Percentiles rank a stretch among this genome's conserved stretches.
Conservation (phyloP, 495 filamentous ascomycete genomes). For the Annulohypoxylon bovei region DNA sequence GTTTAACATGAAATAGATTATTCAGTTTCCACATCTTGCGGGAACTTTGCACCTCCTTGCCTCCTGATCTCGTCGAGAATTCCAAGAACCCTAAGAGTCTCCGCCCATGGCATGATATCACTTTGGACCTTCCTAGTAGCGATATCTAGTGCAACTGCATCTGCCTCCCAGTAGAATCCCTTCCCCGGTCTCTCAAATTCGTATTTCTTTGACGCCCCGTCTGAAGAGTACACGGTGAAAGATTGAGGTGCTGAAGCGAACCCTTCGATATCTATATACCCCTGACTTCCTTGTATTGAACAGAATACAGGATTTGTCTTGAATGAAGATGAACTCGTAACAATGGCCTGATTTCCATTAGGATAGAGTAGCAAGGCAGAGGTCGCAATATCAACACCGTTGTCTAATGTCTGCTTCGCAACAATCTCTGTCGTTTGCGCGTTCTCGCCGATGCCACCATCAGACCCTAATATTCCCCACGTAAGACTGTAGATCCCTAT, state of each 20-base stretch:
- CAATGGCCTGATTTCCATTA: slow-evolving; percentile 52
- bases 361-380: slow-evolving; percentile 59
- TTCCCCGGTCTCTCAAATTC: slow-evolving; percentile 63
- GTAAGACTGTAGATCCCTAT: slow-evolving; percentile 78
- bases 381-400: slow-evolving; percentile 69
- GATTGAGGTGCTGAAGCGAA: slow-evolving; percentile 63
- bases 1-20: too few species aligned
- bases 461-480: slow-evolving; percentile 77
- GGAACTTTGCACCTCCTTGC: slow-evolving; percentile 71
- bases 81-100: slow-evolving; percentile 77
- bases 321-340: slow-evolving; percentile 41
- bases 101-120: slow-evolving; percentile 67
- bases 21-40: slow-evolving; percentile 40
- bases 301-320: slow-evolving; percentile 12
- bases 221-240: slow-evolving; percentile 57
- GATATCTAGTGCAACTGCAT: slow-evolving; percentile 74
- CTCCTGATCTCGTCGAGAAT: slow-evolving; percentile 76
- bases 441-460: slow-evolving; percentile 43
- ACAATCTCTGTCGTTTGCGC: slow-evolving; percentile 54
- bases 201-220: slow-evolving; percentile 48
- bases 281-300: slow-evolving; percentile 73
- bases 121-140: slow-evolving; percentile 72
- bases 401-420: slow-evolving; percentile 72
- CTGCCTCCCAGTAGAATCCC: slow-evolving; percentile 80
- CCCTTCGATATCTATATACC: slow-evolving; percentile 71